phyloP scores from a whole-genome alignment of 495 filamentous ascomycete species.

The Choiromyces venosus region DNA sequence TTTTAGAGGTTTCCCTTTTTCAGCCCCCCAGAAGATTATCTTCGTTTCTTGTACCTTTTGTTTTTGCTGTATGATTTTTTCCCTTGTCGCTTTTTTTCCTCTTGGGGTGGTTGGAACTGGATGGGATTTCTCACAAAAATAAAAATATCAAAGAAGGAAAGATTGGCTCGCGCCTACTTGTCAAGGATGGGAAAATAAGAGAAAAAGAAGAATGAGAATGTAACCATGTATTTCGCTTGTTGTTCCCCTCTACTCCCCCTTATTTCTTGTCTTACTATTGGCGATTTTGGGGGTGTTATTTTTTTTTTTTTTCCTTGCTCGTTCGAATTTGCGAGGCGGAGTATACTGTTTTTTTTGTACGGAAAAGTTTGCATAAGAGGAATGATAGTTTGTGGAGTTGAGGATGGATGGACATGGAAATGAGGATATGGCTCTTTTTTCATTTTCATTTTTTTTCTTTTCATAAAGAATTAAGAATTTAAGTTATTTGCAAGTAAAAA shows the following conservation, averaged over 20 bases:
- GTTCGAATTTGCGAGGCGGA: background rate
- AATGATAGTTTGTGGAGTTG: background rate
- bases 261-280: background rate
- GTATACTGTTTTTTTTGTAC: background rate
- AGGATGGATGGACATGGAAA: background rate
- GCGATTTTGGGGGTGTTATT: background rate
- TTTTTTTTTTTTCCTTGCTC: background rate
- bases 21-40: background rate
- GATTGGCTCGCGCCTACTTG: background rate
- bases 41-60: background rate
- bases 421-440: too few species aligned
- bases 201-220: background rate
- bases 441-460: background rate
- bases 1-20: background rate
- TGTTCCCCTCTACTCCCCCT: background rate
- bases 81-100: background rate
- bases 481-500: background rate
- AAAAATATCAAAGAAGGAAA: background rate
- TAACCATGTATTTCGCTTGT: background rate
- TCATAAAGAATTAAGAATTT: background rate
- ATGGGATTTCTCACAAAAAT: background rate
- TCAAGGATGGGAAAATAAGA: background rate
- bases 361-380: constrained; percentile 4
- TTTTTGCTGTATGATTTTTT: background rate
- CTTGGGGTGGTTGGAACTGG: background rate